phyloP scores from a whole-genome alignment of 192 early-diverging fungal species.

The Oehlia diaphana region DNA sequence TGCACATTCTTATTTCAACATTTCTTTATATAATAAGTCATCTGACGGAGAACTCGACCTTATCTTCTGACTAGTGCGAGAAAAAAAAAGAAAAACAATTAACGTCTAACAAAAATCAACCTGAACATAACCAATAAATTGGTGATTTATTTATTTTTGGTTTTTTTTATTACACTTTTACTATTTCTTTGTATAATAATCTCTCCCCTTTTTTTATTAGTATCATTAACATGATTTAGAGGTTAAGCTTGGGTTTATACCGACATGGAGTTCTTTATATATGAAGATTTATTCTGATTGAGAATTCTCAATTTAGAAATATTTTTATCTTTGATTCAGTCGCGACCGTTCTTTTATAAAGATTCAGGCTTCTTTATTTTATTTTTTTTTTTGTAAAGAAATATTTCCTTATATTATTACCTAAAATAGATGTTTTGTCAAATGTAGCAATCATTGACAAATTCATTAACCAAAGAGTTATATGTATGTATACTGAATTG shows the following conservation, averaged over 20 bases:
- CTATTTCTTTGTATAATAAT: not conserved
- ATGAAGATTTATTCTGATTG: not conserved
- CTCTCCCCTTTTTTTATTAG: not conserved
- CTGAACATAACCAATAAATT: not conserved
- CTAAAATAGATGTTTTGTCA: not conserved
- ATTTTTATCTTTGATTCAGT: not conserved
- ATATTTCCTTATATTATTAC: not conserved
- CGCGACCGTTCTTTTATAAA: not conserved
- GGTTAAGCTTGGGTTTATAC: not conserved
- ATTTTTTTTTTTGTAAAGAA: not conserved
- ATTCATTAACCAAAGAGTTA: not conserved
- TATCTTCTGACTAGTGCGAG: constrained; percentile 20
- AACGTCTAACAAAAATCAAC: not conserved
- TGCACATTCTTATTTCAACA: not conserved
- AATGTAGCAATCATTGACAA: not conserved
- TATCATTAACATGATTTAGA: not conserved
- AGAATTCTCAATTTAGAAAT: not conserved
- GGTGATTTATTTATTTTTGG: not conserved
- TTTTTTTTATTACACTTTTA: not conserved
- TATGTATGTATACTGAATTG: not conserved
- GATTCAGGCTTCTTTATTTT: not conserved
- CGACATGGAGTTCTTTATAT: not conserved
- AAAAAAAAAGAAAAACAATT: constrained; percentile 2
- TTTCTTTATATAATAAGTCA: not conserved
- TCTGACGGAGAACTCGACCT: constrained; percentile 20